phyloP scores from a whole-genome alignment of 2,329 filamentous ascomycete genomes.

The Fusarium sp. region DNA sequence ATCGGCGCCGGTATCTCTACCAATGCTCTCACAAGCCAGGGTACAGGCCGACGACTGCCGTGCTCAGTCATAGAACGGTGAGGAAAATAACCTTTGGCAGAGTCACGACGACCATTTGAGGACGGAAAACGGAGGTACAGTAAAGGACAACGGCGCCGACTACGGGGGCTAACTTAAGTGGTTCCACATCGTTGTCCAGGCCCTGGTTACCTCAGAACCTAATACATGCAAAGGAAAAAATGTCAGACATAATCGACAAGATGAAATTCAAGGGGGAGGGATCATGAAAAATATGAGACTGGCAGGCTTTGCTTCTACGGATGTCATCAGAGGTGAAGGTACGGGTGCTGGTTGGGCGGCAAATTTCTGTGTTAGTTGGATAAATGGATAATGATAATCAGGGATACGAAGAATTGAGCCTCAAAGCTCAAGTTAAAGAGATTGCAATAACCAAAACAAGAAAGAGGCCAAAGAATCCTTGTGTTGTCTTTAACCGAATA shows the following conservation, averaged over 20 bases:
- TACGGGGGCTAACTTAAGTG: constrained; percentile 30
- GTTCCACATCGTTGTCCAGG: constrained; percentile 15
- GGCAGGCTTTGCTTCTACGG: neutral
- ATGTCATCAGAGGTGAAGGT: neutral
- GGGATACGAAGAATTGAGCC: neutral
- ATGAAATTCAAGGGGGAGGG: constrained; percentile 18
- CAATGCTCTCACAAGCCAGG: neutral
- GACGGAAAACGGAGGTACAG: constrained; percentile 34
- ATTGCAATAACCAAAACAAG: constrained; percentile 8
- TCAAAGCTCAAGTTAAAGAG: neutral
- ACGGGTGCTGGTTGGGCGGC: constrained; percentile 17
- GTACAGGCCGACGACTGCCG: constrained; percentile 31
- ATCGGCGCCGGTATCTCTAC: neutral
- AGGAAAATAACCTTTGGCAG: constrained; percentile 1
- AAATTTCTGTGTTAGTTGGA: neutral
- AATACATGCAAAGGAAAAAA: constrained; percentile 15
- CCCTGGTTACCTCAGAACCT: constrained; percentile 8
- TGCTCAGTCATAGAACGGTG: constrained; percentile 8
- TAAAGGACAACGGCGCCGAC: constrained; percentile 25
- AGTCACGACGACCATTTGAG: neutral
- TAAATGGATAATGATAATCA: constrained; percentile 4
- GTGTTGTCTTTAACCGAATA: neutral
- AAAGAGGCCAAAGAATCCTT: constrained; percentile 14
- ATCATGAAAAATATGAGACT: constrained; percentile 1
- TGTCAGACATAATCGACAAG: constrained; percentile 28